Percentiles rank a stretch among this genome's conserved stretches.
Conservation (phyloP, 371 early-diverging fungal genomes). For the Nematocida minor region DNA sequence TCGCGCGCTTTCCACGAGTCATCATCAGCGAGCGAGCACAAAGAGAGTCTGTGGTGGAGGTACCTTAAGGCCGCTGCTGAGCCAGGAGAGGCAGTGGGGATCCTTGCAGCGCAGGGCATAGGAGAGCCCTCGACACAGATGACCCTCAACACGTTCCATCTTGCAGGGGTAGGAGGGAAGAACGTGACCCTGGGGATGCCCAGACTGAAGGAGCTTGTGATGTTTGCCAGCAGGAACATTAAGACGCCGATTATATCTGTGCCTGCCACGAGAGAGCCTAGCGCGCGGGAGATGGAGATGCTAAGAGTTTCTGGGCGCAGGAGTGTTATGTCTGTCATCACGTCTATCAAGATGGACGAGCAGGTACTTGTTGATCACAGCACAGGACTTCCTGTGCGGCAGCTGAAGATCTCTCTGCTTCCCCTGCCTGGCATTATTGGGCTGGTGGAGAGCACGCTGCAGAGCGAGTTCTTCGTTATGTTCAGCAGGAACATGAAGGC, state of each 20-base stretch:
- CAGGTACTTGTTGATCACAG: slow-evolving; percentile 40
- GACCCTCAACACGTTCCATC: slow-evolving; percentile 99
- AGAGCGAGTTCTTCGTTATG: slow-evolving; percentile 48
- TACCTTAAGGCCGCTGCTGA: slow-evolving; percentile 69
- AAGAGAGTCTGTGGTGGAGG: slow-evolving; percentile 13
- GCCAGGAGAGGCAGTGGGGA: slow-evolving; percentile 93
- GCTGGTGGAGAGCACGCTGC: slow-evolving; percentile 8
- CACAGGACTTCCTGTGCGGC: background rate
- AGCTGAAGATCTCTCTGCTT: slow-evolving; percentile 44
- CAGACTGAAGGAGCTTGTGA: slow-evolving; percentile 95
- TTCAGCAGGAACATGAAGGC: slow-evolving; percentile 54
- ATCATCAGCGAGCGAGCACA: background rate
- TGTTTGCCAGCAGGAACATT: slow-evolving; percentile 86
- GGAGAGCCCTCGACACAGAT: slow-evolving; percentile 99
- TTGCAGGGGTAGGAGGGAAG: slow-evolving; percentile 98
- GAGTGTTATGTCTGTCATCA: background rate
- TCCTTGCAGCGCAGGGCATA: slow-evolving; percentile 92
- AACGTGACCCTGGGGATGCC: slow-evolving; percentile 98
- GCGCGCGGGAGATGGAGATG: background rate
- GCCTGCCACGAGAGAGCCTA: slow-evolving; percentile 67
- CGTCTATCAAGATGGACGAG: slow-evolving; percentile 17
- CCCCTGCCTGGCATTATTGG: slow-evolving; percentile 20
- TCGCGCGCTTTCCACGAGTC: slow-evolving; percentile 74
- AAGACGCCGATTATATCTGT: slow-evolving; percentile 88
- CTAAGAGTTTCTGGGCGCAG: background rate